Evolutionary conservation across 2,329 filamentous ascomycete species (phyloP).

Genomic region (Macrophomina phaseolina): DNA sequence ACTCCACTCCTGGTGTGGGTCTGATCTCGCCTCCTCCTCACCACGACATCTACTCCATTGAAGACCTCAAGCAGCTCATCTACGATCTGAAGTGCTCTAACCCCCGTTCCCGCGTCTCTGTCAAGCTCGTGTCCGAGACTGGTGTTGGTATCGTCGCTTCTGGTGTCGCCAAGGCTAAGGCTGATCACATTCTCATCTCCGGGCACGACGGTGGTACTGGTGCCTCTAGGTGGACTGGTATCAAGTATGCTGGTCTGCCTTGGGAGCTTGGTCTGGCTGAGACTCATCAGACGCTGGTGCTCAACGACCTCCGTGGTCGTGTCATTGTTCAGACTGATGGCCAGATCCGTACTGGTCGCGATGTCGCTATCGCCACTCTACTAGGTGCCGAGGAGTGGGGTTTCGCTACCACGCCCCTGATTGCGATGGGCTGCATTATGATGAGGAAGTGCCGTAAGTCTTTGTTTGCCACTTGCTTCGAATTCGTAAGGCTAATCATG

Average conservation of each 20-base stretch:
- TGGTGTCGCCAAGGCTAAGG: slow-evolving; percentile 96
- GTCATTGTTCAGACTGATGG: slow-evolving; percentile 97
- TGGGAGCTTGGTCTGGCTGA: slow-evolving; percentile 97
- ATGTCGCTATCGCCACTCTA: slow-evolving; percentile 92
- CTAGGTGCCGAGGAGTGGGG: slow-evolving; percentile 98
- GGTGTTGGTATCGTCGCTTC: slow-evolving; percentile 97
- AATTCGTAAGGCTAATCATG: not conserved
- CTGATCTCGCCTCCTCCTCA: slow-evolving; percentile 95
- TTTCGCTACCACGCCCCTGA: slow-evolving; percentile 91
- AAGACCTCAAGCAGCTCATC: slow-evolving; percentile 96
- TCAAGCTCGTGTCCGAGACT: slow-evolving; percentile 97
- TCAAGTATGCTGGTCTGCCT: slow-evolving; percentile 95
- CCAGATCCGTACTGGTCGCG: slow-evolving; percentile 88
- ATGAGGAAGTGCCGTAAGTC: slow-evolving; percentile 75
- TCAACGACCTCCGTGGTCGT: slow-evolving; percentile 94
- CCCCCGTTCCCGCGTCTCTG: slow-evolving; percentile 87
- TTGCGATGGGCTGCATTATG: slow-evolving; percentile 96
- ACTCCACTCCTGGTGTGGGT: slow-evolving; percentile 95
- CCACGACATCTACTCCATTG: slow-evolving; percentile 98
- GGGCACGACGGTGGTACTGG: slow-evolving; percentile 97
- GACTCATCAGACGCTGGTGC: slow-evolving; percentile 92
- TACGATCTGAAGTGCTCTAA: slow-evolving; percentile 98
- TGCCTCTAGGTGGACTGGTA: slow-evolving; percentile 96
- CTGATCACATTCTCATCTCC: slow-evolving; percentile 94
- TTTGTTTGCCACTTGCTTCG: not conserved